A percentile compares a stretch with the other conserved stretches of the same genome.
phyloP scores from a whole-genome alignment of 805 yeast genomes.

The Blastobotrys chiropterorum region DNA sequence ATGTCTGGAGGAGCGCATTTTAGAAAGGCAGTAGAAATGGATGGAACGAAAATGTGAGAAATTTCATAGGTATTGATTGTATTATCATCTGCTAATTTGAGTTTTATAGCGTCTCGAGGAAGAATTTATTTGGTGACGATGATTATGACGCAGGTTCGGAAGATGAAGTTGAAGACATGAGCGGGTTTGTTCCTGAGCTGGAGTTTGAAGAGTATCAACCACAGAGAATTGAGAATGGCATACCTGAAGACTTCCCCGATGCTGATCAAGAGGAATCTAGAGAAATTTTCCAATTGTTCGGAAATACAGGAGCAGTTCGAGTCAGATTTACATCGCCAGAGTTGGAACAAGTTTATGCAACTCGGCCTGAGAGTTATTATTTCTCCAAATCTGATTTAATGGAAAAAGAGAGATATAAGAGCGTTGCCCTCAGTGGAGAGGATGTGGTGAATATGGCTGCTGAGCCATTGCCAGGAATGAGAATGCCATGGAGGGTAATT shows the following conservation, averaged over 20 bases:
- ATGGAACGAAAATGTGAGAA: constrained; percentile 9
- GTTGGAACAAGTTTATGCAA: constrained; percentile 2
- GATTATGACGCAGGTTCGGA: constrained; percentile 1
- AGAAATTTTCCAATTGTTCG: constrained; percentile 6
- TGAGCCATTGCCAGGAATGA: constrained; percentile 17
- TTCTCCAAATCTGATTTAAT: constrained; percentile 8
- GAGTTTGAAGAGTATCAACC: constrained; percentile 3
- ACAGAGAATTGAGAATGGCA: neutral
- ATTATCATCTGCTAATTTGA: too few species aligned
- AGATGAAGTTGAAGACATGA: neutral
- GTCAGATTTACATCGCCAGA: neutral
- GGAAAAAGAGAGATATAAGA: constrained; percentile 5
- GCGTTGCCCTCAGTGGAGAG: constrained; percentile 18
- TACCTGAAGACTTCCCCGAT: neutral
- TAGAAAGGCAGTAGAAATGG: too few species aligned
- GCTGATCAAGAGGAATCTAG: neutral
- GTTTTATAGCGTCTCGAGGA: constrained; percentile 17
- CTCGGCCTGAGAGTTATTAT: constrained; percentile 21
- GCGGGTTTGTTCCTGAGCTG: neutral
- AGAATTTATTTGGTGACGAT: constrained; percentile 15
- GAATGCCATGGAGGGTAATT: constrained; percentile 19
- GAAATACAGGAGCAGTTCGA: neutral
- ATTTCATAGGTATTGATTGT: too few species aligned
- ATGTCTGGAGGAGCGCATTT: too few species aligned
- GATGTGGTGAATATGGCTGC: constrained; percentile 10